A percentile compares a stretch with the other conserved stretches of the same genome.
phyloP scores from a whole-genome alignment of 306 rosid genomes.

The Sesbania bispinosa region DNA sequence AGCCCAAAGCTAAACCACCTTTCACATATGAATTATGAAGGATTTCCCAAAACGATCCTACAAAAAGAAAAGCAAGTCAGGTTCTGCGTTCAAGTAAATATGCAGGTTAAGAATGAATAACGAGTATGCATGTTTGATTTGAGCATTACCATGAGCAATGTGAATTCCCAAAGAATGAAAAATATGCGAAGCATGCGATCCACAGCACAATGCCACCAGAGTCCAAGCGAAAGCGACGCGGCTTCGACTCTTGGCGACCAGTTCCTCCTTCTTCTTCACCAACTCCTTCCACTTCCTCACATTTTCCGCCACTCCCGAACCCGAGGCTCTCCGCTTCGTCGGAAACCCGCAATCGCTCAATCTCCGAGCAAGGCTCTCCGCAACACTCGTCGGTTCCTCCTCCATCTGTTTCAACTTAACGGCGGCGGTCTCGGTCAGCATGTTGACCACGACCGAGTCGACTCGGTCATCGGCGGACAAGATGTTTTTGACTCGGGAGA shows the following conservation, averaged over 20 bases:
- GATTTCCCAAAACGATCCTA: constrained; percentile 58
- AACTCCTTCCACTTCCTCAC: constrained; percentile 92
- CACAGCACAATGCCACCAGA: constrained; percentile 91
- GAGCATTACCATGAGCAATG: constrained; percentile 66
- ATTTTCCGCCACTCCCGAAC: constrained; percentile 74
- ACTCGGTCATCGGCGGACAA: constrained; percentile 76
- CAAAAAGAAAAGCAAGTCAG: constrained; percentile 14
- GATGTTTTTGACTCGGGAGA: constrained; percentile 80
- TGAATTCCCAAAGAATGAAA: constrained; percentile 87
- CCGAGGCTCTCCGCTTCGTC: constrained; percentile 63
- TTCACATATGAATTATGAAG: constrained; percentile 88
- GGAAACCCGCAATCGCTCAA: constrained; percentile 84
- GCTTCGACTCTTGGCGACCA: constrained; percentile 65
- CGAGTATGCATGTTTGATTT: no score
- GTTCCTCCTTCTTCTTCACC: constrained; percentile 69
- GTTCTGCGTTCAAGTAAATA: no score
- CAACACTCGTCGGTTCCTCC: constrained; percentile 34
- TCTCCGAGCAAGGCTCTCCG: constrained; percentile 66
- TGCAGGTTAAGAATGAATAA: no score
- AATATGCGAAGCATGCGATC: constrained; percentile 87
- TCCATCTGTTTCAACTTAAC: constrained; percentile 44
- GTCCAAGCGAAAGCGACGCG: constrained; percentile 94
- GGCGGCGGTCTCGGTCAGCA: constrained; percentile 99
- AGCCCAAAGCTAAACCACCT: constrained; percentile 78
- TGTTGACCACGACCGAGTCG: constrained; percentile 85